Base-by-base conservation (phyloP, 306 rosid genomes). In the Crataegus laevigata region DNA sequence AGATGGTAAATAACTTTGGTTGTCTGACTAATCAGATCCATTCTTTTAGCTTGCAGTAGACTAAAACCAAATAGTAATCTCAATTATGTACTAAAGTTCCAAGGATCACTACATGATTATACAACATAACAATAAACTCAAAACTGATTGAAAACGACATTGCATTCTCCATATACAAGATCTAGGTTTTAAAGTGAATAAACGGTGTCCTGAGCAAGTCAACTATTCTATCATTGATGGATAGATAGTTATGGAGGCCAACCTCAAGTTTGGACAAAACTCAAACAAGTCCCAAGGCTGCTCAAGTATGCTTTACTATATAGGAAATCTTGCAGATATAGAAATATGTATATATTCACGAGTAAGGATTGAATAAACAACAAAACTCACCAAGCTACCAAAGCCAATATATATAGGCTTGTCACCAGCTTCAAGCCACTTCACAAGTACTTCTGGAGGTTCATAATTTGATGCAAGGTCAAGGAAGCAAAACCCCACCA, bases 401-500 rank as follows among this genome's bases (percentile, higher is more conserved):
- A 96, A 96, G 70, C 99, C 99, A 71, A 96, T 83, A 74, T 96
- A 96, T 79, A 96, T 84, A 68, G 99, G 99, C 78, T 77, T 78
- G 76, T 96, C 98, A 80, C 97, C 99, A 63, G 83, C 89, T 79
- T 88, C 79, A 54, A 96, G 98, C 99, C 99, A 96, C 79, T 89
- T 89, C 70, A 88, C 82, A 29, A 96, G 97, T 26, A 82, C 18
- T 74, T 89, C 94, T 0, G 98, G 98, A 77, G 99, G 98, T 84
- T 90, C 90, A 78, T 83, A 96, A 84, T 90, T 96, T 75, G 97
- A 92, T 47, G 98, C 99, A 79, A 96, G 98, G 88, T 96, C 99
- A 77, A 96, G 99, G 89, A 96, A 96, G 90, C 99, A 92, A 87
- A 96, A 96, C 69, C 99, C 99, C 36, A 96, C 99, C 66, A 92